phyloP scores from a whole-genome alignment of 768 basidiomycete species.

The Boletales sp. region DNA sequence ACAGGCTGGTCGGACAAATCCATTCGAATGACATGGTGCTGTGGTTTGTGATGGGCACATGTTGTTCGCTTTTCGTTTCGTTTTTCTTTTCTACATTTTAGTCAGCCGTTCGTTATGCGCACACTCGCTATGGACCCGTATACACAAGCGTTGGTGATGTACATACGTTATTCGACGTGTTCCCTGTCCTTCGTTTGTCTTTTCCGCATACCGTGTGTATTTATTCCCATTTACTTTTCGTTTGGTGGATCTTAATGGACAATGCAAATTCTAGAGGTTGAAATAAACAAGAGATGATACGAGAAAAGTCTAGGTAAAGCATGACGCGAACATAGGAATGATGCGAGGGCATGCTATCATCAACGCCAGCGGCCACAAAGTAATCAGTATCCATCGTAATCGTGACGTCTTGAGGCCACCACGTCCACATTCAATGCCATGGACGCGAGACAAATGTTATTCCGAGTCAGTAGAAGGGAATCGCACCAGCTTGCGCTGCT shows the following conservation, averaged over 20 bases:
- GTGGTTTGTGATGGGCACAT: background rate
- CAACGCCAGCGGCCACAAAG: background rate
- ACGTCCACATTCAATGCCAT: background rate
- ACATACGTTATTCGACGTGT: background rate
- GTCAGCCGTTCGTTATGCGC: background rate
- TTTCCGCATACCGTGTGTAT: conserved; percentile 21
- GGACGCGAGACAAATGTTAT: conserved; percentile 29
- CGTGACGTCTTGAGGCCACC: background rate
- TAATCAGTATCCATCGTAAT: background rate
- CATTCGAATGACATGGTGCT: conserved; percentile 36
- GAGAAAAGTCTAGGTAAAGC: background rate
- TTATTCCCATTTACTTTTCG: conserved; percentile 12
- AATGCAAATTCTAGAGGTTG: conserved; percentile 14
- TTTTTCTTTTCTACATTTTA: conserved; percentile 8
- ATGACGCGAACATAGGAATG: background rate
- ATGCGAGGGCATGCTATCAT: background rate
- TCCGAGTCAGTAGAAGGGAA: conserved; percentile 30
- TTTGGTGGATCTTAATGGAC: conserved; percentile 7
- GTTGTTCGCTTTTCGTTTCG: background rate
- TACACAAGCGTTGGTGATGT: conserved; percentile 4
- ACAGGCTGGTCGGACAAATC: conserved; percentile 75
- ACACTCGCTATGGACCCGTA: conserved; percentile 11
- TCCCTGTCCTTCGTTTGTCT: conserved; percentile 4
- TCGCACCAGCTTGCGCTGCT: conserved; percentile 23
- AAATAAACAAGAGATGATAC: background rate